These are phyloP conservation scores for Hericium coralloides DNA, from an alignment of 768 basidiomycete genomes.

Conservation along the genomic window DNA sequence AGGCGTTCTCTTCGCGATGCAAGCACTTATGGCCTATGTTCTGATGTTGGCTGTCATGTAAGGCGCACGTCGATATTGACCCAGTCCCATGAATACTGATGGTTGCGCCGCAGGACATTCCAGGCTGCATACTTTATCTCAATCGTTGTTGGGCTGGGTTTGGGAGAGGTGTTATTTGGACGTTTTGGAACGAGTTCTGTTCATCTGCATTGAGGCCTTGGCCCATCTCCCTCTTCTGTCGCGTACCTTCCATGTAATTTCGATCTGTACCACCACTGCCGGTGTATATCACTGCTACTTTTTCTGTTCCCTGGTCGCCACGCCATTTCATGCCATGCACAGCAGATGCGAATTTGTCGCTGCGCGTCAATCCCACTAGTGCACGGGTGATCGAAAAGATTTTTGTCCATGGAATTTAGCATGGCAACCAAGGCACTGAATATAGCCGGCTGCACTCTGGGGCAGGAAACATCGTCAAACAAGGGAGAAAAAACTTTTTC, in stretches of 20 bases:
- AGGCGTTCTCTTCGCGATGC: conserved; percentile 54
- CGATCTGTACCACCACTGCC: not conserved
- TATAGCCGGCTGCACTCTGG: not conserved
- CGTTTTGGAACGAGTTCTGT: conserved; percentile 28
- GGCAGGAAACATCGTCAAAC: not conserved
- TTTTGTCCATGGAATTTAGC: too few species aligned
- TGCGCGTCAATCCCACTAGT: too few species aligned
- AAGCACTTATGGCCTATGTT: conserved; percentile 52
- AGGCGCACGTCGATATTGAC: conserved; percentile 17
- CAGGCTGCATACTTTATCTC: conserved; percentile 70
- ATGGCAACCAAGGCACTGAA: too few species aligned
- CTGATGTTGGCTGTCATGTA: conserved; percentile 84
- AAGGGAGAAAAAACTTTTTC: conserved; percentile 11
- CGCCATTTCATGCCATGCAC: too few species aligned
- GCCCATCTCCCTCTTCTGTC: not conserved
- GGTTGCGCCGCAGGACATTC: conserved; percentile 55
- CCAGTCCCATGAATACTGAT: too few species aligned
- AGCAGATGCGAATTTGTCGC: too few species aligned
- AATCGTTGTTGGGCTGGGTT: conserved; percentile 57
- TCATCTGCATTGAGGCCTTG: not conserved
- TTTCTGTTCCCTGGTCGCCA: too few species aligned
- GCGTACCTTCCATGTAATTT: not conserved
- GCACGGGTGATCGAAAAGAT: too few species aligned
- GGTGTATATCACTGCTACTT: too few species aligned
- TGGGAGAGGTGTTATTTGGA: conserved; percentile 71